Evolutionary conservation across 1,284 basidiomycete species (phyloP), one percentile per base, ranked within the genome.

Genomic region (Athelia psychrophila): DNA sequence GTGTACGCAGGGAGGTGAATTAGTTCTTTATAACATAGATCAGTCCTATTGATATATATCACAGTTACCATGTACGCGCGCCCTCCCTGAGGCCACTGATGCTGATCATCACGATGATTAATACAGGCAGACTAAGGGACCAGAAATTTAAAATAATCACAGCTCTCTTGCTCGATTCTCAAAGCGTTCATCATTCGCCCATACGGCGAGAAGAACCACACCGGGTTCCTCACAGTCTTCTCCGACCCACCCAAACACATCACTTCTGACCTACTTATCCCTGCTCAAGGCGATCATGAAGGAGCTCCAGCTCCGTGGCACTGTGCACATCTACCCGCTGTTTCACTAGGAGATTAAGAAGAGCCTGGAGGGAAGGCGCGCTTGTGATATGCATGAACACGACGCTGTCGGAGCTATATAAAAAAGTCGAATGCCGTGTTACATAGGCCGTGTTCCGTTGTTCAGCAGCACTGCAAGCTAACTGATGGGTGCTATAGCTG

Each of bases 231-330:
- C 56, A 98, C 99, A 69, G 97, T 95, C 0, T 98, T 99, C 65
- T 94, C 94, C 0, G 96, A 98, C 66, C 88, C 98, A 60, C 94
- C 96, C 0, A 96, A 99, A 66, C 84, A 89, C 54, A 97, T 99
- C 56, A 94, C 91, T 0, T 91, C 86, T 58, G 95, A 95, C 0
- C 73, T 98, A 95, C 0, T 73, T 98, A 63, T 93, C 90, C 1
- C 95, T 95, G 0, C 73, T 99, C 18, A 91, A 91, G 62, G 94
- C 89, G 45, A 91, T 97, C 55, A 86, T 99, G 78, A 91, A 94
- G 58, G 94, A 97, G 66, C 79, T 99, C 3, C 92, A 93, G 58
- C 76, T 99, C 51, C 83, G 91, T n/a, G n/a, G n/a, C 22, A 86
- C 80, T 12, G 94, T 96, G 2, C 87, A 93, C 62, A 87, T 99